Base-by-base conservation (phyloP, 495 filamentous ascomycete species). In the Barbatosphaeria neglecta region DNA sequence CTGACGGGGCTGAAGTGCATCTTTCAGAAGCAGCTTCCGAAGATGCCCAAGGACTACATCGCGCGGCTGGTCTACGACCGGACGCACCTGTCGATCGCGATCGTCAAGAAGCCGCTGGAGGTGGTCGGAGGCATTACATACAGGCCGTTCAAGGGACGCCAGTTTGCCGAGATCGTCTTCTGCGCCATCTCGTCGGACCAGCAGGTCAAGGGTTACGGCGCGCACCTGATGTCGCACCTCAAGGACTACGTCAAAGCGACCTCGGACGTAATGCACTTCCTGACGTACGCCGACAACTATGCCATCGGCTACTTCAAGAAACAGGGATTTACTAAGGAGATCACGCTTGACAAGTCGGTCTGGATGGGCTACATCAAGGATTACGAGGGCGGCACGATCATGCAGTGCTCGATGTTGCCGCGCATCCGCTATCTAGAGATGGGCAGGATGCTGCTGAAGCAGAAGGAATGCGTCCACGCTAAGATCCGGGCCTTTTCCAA, bases 351-450 rank as follows among this genome's bases (percentile, higher is more conserved):
- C 38, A 84, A 80, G 57, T 77, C 82, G 7, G 81, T 86, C 16
- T 98, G 92, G 92, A 98, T 97, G 93, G 92, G 92, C 23, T 98
- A 96, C 59, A 98, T 98, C 63, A 98, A 98, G 65, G 92, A 98
- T 64, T 98, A 98, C 64, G 92, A 98, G 67, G 92, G 92, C 23
- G 92, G 92, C 37, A 98, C 92, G 0, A 95, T 98, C 52, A 98
- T 98, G 92, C 92, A 98, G 66, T 98, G 92, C 63, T 84, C 84
- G 40, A 97, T 98, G 92, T 75, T 98, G 22, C 92, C 92, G 3
- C 83, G 80, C 49, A 90, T 96, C 45, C 86, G 93, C 44, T 98
- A 97, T 63, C 80, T 98, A 1, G 92, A 98, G 64, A 74, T 79
- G 58, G 82, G 84, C n/a, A 83, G 89, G 46, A 95, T 97, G 92